Evolutionary conservation across 2,329 filamentous ascomycete species (phyloP).

Genomic region (Claviceps sp.): DNA sequence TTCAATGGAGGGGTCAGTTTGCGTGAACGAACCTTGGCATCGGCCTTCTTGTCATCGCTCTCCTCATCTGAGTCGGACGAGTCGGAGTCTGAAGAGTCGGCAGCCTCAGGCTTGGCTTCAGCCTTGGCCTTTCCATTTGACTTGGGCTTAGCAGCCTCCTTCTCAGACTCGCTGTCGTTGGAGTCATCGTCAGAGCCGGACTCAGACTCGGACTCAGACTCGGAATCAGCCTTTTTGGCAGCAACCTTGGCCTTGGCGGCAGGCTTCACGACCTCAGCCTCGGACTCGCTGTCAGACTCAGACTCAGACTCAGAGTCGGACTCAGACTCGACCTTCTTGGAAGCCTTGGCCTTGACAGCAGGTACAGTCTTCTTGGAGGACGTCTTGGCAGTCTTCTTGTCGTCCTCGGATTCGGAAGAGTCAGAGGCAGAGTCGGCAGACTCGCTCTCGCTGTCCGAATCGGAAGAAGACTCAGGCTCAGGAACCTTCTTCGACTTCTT

Average conservation of each 20-base stretch:
- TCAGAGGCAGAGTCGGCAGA: conserved; percentile 16
- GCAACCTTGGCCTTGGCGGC: conserved; percentile 5
- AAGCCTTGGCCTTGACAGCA: conserved; percentile 10
- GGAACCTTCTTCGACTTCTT: conserved; percentile 37
- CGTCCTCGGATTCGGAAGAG: conserved; percentile 21
- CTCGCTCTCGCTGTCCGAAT: conserved; percentile 21
- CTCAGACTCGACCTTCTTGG: conserved; percentile 15
- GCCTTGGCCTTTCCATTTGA: conserved; percentile 10
- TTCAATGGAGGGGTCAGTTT: too few relatives aligned
- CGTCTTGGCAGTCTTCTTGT: conserved; percentile 18
- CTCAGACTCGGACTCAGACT: conserved; percentile 21
- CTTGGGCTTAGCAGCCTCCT: conserved; percentile 18
- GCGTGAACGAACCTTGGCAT: conserved; percentile 16
- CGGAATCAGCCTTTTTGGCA: conserved; percentile 16
- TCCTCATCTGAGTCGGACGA: conserved; percentile 18
- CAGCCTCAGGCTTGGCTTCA: conserved; percentile 14
- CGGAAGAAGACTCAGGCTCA: conserved; percentile 28
- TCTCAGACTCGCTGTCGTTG: conserved; percentile 26
- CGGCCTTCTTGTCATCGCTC: conserved; percentile 11
- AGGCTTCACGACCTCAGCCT: conserved; percentile 21
- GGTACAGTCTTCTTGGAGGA: conserved; percentile 8
- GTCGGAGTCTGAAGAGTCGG: conserved; percentile 17
- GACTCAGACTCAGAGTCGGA: conserved; percentile 18
- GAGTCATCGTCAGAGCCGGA: conserved; percentile 22
- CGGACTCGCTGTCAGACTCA: conserved; percentile 25